Conservation (phyloP, 768 basidiomycete species). For the Tylopilus sp. region DNA sequence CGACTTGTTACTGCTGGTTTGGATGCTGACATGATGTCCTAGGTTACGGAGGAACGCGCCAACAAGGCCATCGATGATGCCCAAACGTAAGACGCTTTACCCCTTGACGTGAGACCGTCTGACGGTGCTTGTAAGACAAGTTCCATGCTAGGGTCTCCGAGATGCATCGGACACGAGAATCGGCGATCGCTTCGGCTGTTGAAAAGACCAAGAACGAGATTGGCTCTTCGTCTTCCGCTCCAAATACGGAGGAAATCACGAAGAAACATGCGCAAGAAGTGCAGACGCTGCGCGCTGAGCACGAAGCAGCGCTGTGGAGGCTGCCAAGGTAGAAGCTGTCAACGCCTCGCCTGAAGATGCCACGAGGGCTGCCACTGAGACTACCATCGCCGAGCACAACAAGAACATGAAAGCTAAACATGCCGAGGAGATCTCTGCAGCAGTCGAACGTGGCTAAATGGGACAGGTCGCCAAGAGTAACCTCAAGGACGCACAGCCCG, state of each 20-base stretch:
- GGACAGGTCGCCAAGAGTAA: constrained; percentile 60
- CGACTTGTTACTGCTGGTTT: background rate
- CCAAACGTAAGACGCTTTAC: constrained; percentile 22
- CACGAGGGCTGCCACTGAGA: constrained; percentile 47
- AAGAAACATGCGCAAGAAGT: constrained; percentile 63
- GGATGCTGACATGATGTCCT: constrained; percentile 3
- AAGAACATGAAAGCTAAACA: constrained; percentile 45
- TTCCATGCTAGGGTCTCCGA: constrained; percentile 53
- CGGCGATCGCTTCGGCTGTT: constrained; percentile 53
- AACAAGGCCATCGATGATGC: constrained; percentile 44
- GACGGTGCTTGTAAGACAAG: constrained; percentile 48
- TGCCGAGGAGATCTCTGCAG: constrained; percentile 55
- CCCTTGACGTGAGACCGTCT: background rate
- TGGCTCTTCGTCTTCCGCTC: constrained; percentile 21
- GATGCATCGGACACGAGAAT: constrained; percentile 49
- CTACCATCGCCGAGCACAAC: constrained; percentile 48
- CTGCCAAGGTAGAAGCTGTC: constrained; percentile 35
- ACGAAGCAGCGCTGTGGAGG: constrained; percentile 52
- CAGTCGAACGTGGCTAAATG: constrained; percentile 66
- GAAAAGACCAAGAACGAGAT: constrained; percentile 52
- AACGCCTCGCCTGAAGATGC: constrained; percentile 26
- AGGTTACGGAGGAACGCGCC: constrained; percentile 42
- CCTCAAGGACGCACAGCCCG: constrained; percentile 69
- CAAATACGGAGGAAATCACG: constrained; percentile 37
- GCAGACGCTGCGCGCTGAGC: constrained; percentile 49